Evolutionary conservation across 371 early-diverging fungal species (phyloP), one percentile per base, ranked within the genome.

Genomic region (Apophysomyces elegans): DNA sequence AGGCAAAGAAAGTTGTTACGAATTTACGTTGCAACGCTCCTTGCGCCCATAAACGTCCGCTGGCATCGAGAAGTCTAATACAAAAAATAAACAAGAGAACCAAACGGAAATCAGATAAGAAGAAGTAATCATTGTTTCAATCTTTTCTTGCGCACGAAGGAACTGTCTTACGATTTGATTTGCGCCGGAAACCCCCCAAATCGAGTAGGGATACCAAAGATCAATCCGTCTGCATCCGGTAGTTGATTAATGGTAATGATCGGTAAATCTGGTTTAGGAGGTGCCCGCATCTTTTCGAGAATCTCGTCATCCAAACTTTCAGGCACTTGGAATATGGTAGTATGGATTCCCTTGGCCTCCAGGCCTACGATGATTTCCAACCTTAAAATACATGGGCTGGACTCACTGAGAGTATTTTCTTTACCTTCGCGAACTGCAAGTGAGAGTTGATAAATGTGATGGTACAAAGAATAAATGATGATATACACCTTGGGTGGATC

Each of bases 171-270:
- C 47, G 91, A 71, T 67, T 91, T 90, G 68, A 94, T 75, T 59
- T 95, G 95, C 11, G 94, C 90, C 0, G 93, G 89, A 16, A 88
- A 68, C 12, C 66, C 71, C 14, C 94, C 94, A 70, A 86, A 94
- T 4, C 92, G 76, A 46, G 72, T 72, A 6, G 72, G 72, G 59
- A 93, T 76, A 7, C 95, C 95, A 69, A 95, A 91, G 26, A 95
- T 67, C 67, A 92, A 69, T 1, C 91, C 95, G 72, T 95, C 96
- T 1, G 90, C 84, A 56, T 90, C 81, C 5, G 73, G 65, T 2
- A 94, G 70, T 14, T 86, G 77, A 39, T 76, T 81, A 7, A 87
- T 74, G 4, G 77, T 82, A 45, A 91, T 84, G 50, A 85, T 69
- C 7, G 95, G 94, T 5, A 92, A 61, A 56, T 86, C 80, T n/a